Percentiles rank a stretch among this genome's conserved stretches.
phyloP scores from a whole-genome alignment of 2,329 filamentous ascomycete genomes.

The Hyphodiscus sp. region DNA sequence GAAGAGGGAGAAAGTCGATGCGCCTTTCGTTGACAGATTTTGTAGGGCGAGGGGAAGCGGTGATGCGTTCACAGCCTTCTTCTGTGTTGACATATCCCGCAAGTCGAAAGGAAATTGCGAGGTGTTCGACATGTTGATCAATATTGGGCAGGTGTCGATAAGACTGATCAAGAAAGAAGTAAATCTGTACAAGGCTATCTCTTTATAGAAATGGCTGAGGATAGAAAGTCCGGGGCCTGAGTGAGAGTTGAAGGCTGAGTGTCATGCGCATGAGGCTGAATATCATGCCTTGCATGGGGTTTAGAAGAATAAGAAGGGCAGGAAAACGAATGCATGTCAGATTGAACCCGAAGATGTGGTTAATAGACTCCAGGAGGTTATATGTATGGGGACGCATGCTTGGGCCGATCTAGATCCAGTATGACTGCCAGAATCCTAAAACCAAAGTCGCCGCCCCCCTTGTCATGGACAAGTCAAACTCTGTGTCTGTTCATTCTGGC shows the following conservation, averaged over 20 bases:
- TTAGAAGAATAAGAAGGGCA: neutral
- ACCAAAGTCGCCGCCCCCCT: neutral
- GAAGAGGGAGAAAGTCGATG: conserved; percentile 22
- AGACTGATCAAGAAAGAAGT: neutral
- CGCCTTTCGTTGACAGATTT: conserved; percentile 7
- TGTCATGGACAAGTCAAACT: no score
- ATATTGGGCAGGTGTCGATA: neutral
- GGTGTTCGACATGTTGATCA: neutral
- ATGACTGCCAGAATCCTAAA: neutral
- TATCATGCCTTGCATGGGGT: conserved; percentile 5
- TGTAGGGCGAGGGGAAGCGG: neutral
- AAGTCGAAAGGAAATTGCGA: neutral
- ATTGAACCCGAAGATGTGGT: neutral
- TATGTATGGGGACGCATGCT: neutral
- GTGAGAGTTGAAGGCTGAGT: conserved; percentile 3
- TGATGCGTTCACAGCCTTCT: no score
- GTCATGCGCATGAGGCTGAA: conserved; percentile 6
- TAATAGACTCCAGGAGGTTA: neutral
- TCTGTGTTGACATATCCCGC: conserved; percentile 9
- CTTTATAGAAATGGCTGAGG: neutral
- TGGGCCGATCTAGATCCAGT: neutral
- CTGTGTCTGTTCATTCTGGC: neutral
- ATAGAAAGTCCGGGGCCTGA: neutral
- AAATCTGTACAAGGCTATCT: neutral
- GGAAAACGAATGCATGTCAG: neutral